Conservation (phyloP, 805 yeast genomes). For the Wickerhamomyces tratensis region DNA sequence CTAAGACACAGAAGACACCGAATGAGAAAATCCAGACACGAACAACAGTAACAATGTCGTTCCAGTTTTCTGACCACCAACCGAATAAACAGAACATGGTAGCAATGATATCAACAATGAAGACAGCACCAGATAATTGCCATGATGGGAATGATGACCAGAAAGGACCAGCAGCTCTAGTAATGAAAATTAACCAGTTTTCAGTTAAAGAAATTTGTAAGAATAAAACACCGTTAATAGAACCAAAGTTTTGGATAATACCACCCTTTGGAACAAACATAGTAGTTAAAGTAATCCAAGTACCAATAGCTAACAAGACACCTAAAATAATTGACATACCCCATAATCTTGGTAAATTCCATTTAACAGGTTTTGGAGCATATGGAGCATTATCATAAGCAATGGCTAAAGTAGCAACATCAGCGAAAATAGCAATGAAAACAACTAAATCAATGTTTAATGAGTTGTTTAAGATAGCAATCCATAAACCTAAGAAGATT, state of each 20-base stretch:
- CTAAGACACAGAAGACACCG: constrained; percentile 94
- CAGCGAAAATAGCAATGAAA: constrained; percentile 95
- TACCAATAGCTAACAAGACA: constrained; percentile 76
- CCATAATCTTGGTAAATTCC: constrained; percentile 97
- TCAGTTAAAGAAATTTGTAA: constrained; percentile 91
- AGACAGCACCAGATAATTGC: constrained; percentile 94
- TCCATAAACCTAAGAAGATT: constrained; percentile 92
- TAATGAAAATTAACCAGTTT: constrained; percentile 94
- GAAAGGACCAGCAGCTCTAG: constrained; percentile 97
- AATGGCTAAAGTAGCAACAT: constrained; percentile 94
- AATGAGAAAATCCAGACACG: constrained; percentile 93
- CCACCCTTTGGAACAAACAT: constrained; percentile 89
- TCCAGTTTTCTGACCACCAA: constrained; percentile 98
- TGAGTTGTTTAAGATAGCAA: constrained; percentile 83
- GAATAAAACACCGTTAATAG: constrained; percentile 87
- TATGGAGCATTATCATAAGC: constrained; percentile 97
- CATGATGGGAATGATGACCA: constrained; percentile 95
- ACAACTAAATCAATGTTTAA: constrained; percentile 87
- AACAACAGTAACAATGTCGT: constrained; percentile 89
- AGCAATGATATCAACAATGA: constrained; percentile 82
- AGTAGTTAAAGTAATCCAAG: constrained; percentile 92
- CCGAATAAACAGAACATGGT: constrained; percentile 91
- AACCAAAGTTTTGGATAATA: constrained; percentile 94
- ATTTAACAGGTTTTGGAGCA: constrained; percentile 87
- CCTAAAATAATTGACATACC: constrained; percentile 91